Conservation (phyloP, 805 yeast species). For the Blastobotrys attinorum region DNA sequence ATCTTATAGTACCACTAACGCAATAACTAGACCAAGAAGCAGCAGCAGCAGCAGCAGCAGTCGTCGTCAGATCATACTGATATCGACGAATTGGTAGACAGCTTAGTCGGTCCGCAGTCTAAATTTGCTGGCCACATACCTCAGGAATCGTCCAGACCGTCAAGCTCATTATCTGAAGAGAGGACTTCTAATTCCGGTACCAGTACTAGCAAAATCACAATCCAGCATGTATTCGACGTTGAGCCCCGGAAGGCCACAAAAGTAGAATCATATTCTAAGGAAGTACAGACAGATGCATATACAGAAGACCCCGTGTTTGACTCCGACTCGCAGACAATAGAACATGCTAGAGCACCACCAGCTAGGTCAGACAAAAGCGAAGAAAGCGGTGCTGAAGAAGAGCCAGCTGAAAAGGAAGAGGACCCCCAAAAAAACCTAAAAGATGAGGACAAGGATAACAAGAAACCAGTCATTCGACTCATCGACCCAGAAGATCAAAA, state of each 20-base stretch:
- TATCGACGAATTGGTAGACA: slow-evolving; percentile 24
- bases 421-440: neutral
- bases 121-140: neutral
- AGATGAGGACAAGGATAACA: neutral
- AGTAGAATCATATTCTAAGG: slow-evolving; percentile 21
- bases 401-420: slow-evolving; percentile 5
- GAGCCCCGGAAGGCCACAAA: neutral
- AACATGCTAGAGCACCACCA: slow-evolving; percentile 6
- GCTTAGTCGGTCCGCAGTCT: slow-evolving; percentile 12
- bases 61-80: no score
- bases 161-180: neutral
- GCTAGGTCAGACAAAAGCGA: neutral
- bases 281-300: slow-evolving; percentile 20
- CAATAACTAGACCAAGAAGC: no score
- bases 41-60: no score
- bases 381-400: neutral
- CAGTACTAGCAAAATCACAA: neutral
- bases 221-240: slow-evolving; percentile 3
- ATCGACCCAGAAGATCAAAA: neutral
- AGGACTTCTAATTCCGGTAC: neutral
- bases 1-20: neutral
- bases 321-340: neutral
- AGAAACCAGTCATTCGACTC: neutral
- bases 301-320: neutral
- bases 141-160: neutral